A percentile compares a stretch with the other conserved stretches of the same genome.
Conservation (phyloP, 768 basidiomycete species). For the Mycena olivaceomarginata region DNA sequence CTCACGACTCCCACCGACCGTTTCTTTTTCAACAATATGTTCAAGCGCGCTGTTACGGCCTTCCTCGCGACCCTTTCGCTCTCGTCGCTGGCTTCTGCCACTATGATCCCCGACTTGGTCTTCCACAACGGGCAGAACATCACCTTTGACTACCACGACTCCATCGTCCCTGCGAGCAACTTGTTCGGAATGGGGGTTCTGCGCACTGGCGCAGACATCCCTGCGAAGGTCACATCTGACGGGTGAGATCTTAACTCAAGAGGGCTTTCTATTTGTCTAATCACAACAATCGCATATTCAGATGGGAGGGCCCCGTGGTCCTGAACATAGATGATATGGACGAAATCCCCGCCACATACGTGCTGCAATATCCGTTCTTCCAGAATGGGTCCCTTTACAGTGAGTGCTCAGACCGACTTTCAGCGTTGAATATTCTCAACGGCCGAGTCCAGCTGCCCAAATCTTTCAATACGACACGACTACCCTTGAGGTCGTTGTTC, state of each 20-base stretch:
- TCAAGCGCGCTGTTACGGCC: conserved; percentile 15
- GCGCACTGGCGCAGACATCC: conserved; percentile 30
- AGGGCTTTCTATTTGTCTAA: neutral
- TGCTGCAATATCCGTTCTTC: conserved; percentile 40
- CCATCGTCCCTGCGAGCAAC: conserved; percentile 24
- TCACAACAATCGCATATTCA: neutral
- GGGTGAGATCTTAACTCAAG: neutral
- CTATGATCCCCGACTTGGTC: conserved; percentile 4
- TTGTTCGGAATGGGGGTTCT: conserved; percentile 36
- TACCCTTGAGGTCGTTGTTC: conserved; percentile 29
- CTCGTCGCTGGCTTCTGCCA: conserved; percentile 6
- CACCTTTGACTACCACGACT: conserved; percentile 36
- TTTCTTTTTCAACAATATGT: conserved; percentile 9
- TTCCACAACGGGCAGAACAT: conserved; percentile 36
- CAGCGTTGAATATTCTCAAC: neutral
- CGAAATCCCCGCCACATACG: conserved; percentile 37
- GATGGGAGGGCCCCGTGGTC: conserved; percentile 39
- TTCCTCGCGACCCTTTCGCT: conserved; percentile 14
- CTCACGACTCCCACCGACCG: no score
- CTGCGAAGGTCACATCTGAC: conserved; percentile 19
- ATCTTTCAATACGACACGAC: conserved; percentile 37
- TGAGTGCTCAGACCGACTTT: neutral
- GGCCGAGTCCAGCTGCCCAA: conserved; percentile 26
- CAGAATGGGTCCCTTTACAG: conserved; percentile 38
- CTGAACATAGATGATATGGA: conserved; percentile 32